Conservation (phyloP, 1,139 yeast genomes). For the Candida albicans region DNA sequence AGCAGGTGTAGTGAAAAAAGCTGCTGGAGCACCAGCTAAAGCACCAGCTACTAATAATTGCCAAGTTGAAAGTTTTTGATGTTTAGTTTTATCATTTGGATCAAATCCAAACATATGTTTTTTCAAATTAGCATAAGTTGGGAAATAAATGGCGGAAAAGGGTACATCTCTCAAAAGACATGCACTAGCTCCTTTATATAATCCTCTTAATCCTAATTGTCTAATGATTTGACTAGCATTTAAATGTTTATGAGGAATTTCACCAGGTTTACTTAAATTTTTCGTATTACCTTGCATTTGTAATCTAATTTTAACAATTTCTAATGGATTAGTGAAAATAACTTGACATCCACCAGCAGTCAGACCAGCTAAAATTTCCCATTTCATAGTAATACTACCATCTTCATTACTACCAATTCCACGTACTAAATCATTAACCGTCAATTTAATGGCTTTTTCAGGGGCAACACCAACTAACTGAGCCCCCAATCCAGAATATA, state of each 20-base stretch:
- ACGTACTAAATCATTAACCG: slow-evolving; percentile 88
- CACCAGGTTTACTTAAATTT: slow-evolving; percentile 36
- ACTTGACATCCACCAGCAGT: slow-evolving; percentile 98
- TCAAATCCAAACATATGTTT: slow-evolving; percentile 81
- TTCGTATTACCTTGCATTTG: slow-evolving; percentile 87
- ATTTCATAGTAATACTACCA: slow-evolving; percentile 60
- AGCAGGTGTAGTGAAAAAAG: slow-evolving; percentile 92
- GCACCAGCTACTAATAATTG: slow-evolving; percentile 89
- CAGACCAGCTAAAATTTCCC: slow-evolving; percentile 88
- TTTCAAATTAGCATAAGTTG: slow-evolving; percentile 92
- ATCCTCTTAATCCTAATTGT: slow-evolving; percentile 78
- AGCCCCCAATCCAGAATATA: slow-evolving; percentile 91
- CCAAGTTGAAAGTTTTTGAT: slow-evolving; percentile 65
- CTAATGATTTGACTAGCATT: slow-evolving; percentile 75
- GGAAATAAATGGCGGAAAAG: slow-evolving; percentile 95
- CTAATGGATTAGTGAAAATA: slow-evolving; percentile 91
- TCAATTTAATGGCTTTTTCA: slow-evolving; percentile 94
- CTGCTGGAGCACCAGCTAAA: slow-evolving; percentile 97
- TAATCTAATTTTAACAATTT: slow-evolving; percentile 90
- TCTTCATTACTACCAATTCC: slow-evolving; percentile 59
- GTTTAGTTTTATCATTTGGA: slow-evolving; percentile 54
- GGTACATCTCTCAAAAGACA: slow-evolving; percentile 95
- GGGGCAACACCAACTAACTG: slow-evolving; percentile 98
- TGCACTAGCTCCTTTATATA: slow-evolving; percentile 90
- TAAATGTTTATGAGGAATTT: slow-evolving; percentile 46